Base-by-base conservation (phyloP, 2,329 filamentous ascomycete genomes). In the Neonectria punicea region DNA sequence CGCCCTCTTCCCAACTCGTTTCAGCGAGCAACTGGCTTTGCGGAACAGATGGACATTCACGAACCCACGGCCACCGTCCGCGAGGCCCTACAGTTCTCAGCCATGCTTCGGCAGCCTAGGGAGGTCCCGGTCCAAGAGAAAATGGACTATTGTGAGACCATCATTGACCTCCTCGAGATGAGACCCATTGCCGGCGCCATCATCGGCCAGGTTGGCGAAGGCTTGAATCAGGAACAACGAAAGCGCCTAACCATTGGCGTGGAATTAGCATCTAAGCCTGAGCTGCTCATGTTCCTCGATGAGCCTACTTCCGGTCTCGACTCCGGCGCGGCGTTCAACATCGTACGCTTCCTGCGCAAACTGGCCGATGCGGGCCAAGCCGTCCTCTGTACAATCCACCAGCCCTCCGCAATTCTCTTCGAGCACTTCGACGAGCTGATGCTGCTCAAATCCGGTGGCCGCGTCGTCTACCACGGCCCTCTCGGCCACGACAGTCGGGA, bases 21-120 rank as follows among this genome's bases (percentile, higher is more conserved):
- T 82, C 92, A 94, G 76, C 87, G 93, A 50, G 92, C 92, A 72
- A 94, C 92, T 0, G 93, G 92, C 28, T 95, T 83, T 60, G 81
- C 80, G 1, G 81, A 92, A 73, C 90, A 92, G 69, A 87, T 88
- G 78, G 90, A 92, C 68, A 84, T 92, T 2, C 90, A 92, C 70
- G 88, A 91, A 65, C 85, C 88, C 1, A 90, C 88, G 0, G 82
- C 88, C 0, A 92, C 90, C 0, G 89, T 92, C 0, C 83, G 89
- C 2, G 90, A 92, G 67, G 89, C 90, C 0, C 78, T 92, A 0
- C 84, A 85, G 30, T 92, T 92, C 73, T 90, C 89, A 0, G 90
- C 90, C 0, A 80, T 90, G 0, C 82, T 92, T 0, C 84, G 90
- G 2, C 90, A 91, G 68, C 85, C 86, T 0, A 81, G 82, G 18